Evolutionary conservation across 352 stramenopile genomes (phyloP).

Genomic region (Bremia lactucae): DNA sequence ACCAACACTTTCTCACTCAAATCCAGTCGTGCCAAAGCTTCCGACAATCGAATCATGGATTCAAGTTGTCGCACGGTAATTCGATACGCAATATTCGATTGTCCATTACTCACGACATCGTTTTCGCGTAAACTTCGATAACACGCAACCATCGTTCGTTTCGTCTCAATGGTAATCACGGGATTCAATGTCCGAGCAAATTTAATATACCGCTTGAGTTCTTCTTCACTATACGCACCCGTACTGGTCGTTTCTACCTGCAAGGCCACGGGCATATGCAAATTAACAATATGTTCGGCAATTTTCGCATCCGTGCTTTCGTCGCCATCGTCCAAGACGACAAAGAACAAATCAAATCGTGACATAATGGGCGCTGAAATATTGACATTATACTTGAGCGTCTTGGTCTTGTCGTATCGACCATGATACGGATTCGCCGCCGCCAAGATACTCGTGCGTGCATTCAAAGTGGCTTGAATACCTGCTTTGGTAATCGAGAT

Average conservation of each 20-base stretch:
- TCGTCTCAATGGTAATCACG: slow-evolving; percentile 58
- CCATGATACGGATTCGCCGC: slow-evolving; percentile 97
- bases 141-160: slow-evolving; percentile 93
- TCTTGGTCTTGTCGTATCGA: slow-evolving; percentile 87
- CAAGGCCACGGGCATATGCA: slow-evolving; percentile 80
- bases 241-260: slow-evolving; percentile 17
- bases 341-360: slow-evolving; percentile 99
- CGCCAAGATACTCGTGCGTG: slow-evolving; percentile 98
- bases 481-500: slow-evolving; percentile 98
- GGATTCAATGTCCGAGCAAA: slow-evolving; percentile 60
- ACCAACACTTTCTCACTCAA: slow-evolving; percentile 88
- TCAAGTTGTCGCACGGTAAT: slow-evolving; percentile 99
- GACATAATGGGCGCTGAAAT: slow-evolving; percentile 95
- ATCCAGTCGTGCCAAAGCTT: slow-evolving; percentile 93
- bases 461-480: slow-evolving; percentile 98
- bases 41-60: slow-evolving; percentile 95
- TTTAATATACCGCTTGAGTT: slow-evolving; percentile 93
- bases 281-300: slow-evolving; percentile 95
- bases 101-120: slow-evolving; percentile 85
- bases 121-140: slow-evolving; percentile 96
- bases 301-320: slow-evolving; percentile 91
- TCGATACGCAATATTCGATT: slow-evolving; percentile 94
- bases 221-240: slow-evolving; percentile 57
- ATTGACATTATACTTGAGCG: slow-evolving; percentile 84
- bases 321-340: slow-evolving; percentile 96